Percentiles rank a stretch among this genome's conserved stretches.
Conservation (phyloP, 345 rosid species). For the Citrus medica region DNA sequence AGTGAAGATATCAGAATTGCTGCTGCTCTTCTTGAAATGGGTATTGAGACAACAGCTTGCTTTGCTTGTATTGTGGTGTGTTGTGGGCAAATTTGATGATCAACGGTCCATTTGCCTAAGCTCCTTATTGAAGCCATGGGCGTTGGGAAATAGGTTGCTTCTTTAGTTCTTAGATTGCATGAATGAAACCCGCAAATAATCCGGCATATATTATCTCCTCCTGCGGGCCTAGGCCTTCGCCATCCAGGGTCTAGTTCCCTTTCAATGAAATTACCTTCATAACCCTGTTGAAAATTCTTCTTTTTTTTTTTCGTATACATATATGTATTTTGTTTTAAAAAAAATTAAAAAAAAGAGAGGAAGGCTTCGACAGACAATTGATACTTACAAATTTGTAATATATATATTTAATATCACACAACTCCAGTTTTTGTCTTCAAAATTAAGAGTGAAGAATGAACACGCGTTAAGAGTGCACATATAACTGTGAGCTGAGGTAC, state of each 20-base stretch:
- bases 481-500: background rate
- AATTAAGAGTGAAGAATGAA: background rate
- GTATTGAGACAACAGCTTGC: constrained; percentile 31
- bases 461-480: background rate
- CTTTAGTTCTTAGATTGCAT: background rate
- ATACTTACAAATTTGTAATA: background rate
- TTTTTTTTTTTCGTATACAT: too few species aligned
- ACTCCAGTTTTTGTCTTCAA: background rate
- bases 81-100: constrained; percentile 18
- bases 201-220: too few species aligned
- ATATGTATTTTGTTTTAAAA: too few species aligned
- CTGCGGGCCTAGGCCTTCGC: too few species aligned
- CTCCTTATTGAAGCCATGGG: constrained; percentile 44
- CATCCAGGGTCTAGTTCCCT: too few species aligned
- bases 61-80: constrained; percentile 15
- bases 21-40: constrained; percentile 58
- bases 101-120: constrained; percentile 25
- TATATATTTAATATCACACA: background rate
- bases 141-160: background rate
- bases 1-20: constrained; percentile 44
- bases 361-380: background rate
- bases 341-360: too few species aligned
- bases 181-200: background rate
- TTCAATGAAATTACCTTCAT: constrained; percentile 18
- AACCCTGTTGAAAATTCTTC: background rate